Base-by-base conservation (phyloP, 2,329 filamentous ascomycete genomes). In the Aspergillaceae sp. region DNA sequence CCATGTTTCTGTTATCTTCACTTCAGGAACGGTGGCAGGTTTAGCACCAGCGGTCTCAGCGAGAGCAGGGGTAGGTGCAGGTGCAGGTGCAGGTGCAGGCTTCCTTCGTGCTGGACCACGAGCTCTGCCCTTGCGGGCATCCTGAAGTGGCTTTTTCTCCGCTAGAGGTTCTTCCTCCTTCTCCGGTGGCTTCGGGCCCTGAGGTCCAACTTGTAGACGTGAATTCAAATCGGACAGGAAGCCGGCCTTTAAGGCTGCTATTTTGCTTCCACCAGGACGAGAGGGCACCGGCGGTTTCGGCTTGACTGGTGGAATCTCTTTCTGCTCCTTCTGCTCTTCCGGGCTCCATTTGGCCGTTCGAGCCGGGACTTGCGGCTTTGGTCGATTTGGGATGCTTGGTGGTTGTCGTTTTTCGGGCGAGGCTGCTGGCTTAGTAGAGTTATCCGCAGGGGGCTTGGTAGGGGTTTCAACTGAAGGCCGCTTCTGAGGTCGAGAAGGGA, bases 161-260 rank as follows among this genome's bases (percentile, higher is more conserved):
- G 79, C 80, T 49, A 78, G 75, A 30, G 75, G 75, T 2, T 79
- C 77, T 47, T 80, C 76, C 44, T 82, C 75, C 36, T 76, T 71
- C 53, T 90, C 84, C 59, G 86, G 83, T 54, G 86, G 84, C 72
- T 88, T 90, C 1, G 82, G 59, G 40, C 76, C 80, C 56, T 87
- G 83, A n/a, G 90, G 91, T 1, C 92, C 92, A 33, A 94, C 71
- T 61, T 88, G 84, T 29, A 98, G 74, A 42, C 89, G 85, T 57
- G 88, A 90, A 67, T 97, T 95, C 37, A 98, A 73, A 60, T 97
- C 91, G 40, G 83, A 89, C 77, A 98, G 82, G 66, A 98, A 97
- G 3, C 87, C 88, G 34, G 87, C 87, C 67, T 94, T 89, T 30
- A 98, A 73, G 27, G 87, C 86, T 10, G 90, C 88, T 63, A 98